Percentiles rank a stretch among this genome's conserved stretches.
These are phyloP conservation scores for Lasiodiplodia theobromae DNA, from an alignment of 2,329 filamentous ascomycete genomes.

Conservation along the genomic window DNA sequence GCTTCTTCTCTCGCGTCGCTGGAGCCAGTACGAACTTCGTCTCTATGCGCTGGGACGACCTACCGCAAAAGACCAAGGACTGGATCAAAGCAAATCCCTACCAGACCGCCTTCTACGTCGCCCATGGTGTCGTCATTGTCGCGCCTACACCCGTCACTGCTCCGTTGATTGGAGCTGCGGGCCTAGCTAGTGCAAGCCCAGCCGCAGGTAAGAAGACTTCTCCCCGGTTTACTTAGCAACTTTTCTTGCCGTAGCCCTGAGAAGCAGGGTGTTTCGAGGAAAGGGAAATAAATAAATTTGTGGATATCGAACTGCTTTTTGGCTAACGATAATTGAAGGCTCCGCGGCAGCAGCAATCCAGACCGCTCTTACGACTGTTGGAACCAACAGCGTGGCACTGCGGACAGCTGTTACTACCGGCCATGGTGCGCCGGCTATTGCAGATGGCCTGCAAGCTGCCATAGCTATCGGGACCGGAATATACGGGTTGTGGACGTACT, in stretches of 20 bases:
- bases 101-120: conserved; percentile 37
- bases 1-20: conserved; percentile 20
- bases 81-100: conserved; percentile 37
- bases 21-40: conserved; percentile 4
- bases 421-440: conserved; percentile 5
- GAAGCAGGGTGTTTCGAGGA: no score
- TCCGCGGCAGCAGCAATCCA: conserved; percentile 11
- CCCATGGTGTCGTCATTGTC: conserved; percentile 37
- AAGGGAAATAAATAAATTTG: no score
- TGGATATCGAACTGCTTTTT: no score
- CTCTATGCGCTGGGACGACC: conserved; percentile 17
- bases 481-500: conserved; percentile 14
- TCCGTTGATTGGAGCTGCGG: conserved; percentile 36
- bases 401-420: background rate
- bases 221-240: background rate
- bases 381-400: conserved; percentile 7
- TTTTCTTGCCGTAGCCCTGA: background rate
- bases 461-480: conserved; percentile 8
- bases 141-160: conserved; percentile 37
- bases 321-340: background rate
- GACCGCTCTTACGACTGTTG: background rate
- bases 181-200: conserved; percentile 37
- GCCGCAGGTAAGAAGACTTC: conserved; percentile 33
- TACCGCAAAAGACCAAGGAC: background rate
- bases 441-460: conserved; percentile 15